Evolutionary conservation across 1,284 basidiomycete genomes (phyloP), one percentile per base, ranked within the genome.

Genomic region (Puccinia polysora): DNA sequence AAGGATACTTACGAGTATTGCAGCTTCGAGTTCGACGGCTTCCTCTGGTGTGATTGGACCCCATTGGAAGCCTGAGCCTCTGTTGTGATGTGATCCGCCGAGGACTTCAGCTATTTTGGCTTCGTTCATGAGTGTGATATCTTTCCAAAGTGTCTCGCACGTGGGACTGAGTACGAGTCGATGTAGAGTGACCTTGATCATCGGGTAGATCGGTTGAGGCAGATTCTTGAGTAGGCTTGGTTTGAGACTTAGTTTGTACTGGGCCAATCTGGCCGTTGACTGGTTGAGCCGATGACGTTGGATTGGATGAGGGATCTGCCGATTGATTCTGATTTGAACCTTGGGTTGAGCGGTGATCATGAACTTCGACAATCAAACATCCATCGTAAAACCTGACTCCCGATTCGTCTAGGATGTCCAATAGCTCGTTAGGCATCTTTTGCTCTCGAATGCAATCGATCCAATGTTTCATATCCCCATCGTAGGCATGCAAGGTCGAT

Each of bases 401-500:
- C 1, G 56, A 38, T 36, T 72, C 69, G 18, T 72, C 69, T 25
- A 72, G 47, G 15, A 72, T 43, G 30, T 72, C 69, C 7, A 72
- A 53, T 14, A 72, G 36, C 20, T 72, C 69, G 49, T 72, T 72
- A 4, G 69, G 69, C 69, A 72, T 72, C 38, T 64, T 72, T 40
- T 72, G 69, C 36, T 72, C 59, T 23, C 52, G 40, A 20, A 72
- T 64, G 38, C 40, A 72, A 52, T 72, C 60, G 25, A 72, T 25
- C 69, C 69, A 72, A 64, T 64, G 43, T 72, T 72, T 72, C 58
- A 72, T 50, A 18, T 63, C 59, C 8, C 69, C 69, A 32, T 72
- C 60, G 52, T 72, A 72, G 12, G 59, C 49, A 52, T 63, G 49
- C 12, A 72, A 18, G 40, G n/a, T 23, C 4, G 69, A 72, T 25